Evolutionary conservation across 2,329 filamentous ascomycete genomes (phyloP), one percentile per base, ranked within the genome.

Genomic region (Nemania serpens): DNA sequence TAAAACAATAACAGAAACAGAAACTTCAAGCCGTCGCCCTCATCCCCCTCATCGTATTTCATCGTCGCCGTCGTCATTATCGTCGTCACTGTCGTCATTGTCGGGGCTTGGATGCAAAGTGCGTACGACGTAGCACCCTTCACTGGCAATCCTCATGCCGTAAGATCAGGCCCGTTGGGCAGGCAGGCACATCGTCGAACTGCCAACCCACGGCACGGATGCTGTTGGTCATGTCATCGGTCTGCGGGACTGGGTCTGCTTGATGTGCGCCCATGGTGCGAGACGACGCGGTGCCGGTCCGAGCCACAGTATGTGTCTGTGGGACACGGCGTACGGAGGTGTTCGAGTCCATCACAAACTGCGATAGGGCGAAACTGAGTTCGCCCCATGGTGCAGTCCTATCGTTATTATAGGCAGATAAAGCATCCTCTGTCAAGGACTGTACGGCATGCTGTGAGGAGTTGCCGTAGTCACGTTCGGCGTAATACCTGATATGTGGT

Each of bases 391-490:
- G 36, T 12, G 49, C 37, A 2, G 46, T 42, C 6, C 37, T 18
- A 50, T 62, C 54, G 20, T 61, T 10, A n/a, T 73, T 41, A 3
- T 59, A 61, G 17, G 65, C 62, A 2, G 62, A 64, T 2, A 71
- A 18, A 9, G 69, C 67, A 6, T 58, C 41, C 29, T 55, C 50
- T 1, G 70, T 72, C 17, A 72, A 33, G 18, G 52, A 51, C 33
- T 50, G 59, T 20, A 22, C 12, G 10, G 37, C 22, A 29, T 29
- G 25, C 25, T 7, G 25, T 7, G 25, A 29, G 25, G 25, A 7
- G 2, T 58, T 54, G 46, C 58, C 20, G 20, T 68, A 65, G 58
- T 67, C 45, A 6, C 17, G 39, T 45, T 63, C 57, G 17, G 64
- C 3, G 2, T 58, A 46, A 39, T 63, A 64, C 1, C 36, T 17